Evolutionary conservation across 1,284 basidiomycete species (phyloP).

Genomic region (Entoloma clypeatum): DNA sequence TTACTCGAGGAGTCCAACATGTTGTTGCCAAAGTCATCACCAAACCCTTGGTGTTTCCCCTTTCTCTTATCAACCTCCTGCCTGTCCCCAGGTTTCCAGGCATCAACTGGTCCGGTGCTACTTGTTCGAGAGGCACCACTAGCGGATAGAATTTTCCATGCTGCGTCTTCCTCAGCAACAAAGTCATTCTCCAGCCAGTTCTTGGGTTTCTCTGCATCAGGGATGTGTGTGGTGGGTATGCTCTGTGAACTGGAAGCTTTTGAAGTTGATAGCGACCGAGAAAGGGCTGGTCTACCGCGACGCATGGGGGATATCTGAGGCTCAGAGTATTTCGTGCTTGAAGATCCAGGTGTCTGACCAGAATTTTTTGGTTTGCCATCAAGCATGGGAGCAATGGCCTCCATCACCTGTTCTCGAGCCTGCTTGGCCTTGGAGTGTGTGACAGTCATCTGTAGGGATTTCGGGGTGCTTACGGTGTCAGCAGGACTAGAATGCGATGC

Average conservation of each 20-base stretch:
- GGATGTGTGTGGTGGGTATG: slow-evolving; percentile 8
- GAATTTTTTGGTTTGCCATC: slow-evolving; percentile 53
- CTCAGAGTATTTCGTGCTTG: slow-evolving; percentile 5
- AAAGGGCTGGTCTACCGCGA: slow-evolving; percentile 55
- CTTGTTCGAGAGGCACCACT: slow-evolving; percentile 22
- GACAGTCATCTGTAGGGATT: slow-evolving; percentile 20
- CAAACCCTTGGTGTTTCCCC: slow-evolving; percentile 34
- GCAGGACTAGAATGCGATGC: slow-evolving; percentile 34
- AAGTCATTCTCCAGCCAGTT: slow-evolving; percentile 42
- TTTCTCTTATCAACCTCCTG: slow-evolving; percentile 16
- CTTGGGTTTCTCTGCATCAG: slow-evolving; percentile 25
- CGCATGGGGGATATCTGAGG: slow-evolving; percentile 64
- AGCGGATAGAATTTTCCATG: slow-evolving; percentile 45
- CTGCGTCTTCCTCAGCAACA: slow-evolving; percentile 45
- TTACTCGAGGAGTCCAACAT: slow-evolving; percentile 48
- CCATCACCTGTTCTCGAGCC: slow-evolving; percentile 68
- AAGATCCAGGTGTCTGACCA: slow-evolving; percentile 19
- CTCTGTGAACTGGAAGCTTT: slow-evolving; percentile 41
- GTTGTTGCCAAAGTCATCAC: slow-evolving; percentile 56
- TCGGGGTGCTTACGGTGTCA: slow-evolving; percentile 21
- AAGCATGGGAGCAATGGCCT: slow-evolving; percentile 74
- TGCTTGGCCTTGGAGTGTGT: slow-evolving; percentile 45
- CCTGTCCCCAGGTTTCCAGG: slow-evolving; percentile 43
- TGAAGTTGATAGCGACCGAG: slow-evolving; percentile 29
- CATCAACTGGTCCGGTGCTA: slow-evolving; percentile 35